Conservation (phyloP, 768 basidiomycete genomes). For the Ramaria sp. region DNA sequence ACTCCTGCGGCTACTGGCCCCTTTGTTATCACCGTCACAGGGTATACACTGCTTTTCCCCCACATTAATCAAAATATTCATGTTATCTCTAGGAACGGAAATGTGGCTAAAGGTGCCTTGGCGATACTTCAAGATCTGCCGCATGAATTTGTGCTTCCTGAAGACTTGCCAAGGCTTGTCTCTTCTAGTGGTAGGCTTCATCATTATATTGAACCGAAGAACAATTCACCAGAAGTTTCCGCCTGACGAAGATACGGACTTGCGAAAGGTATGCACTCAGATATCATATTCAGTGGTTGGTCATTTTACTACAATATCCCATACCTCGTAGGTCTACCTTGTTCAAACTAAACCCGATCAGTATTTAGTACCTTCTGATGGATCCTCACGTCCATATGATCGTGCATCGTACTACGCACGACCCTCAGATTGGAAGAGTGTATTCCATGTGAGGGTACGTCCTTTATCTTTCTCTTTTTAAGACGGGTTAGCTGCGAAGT, state of each 20-base stretch:
- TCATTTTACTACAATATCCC: too few species aligned
- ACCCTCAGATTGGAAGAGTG: slow-evolving; percentile 53
- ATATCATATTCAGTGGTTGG: neutral
- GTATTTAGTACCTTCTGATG: slow-evolving; percentile 55
- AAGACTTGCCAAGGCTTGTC: slow-evolving; percentile 49
- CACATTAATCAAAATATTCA: neutral
- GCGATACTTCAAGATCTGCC: slow-evolving; percentile 66
- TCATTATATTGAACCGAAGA: neutral
- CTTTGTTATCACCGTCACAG: slow-evolving; percentile 72
- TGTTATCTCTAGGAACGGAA: slow-evolving; percentile 46
- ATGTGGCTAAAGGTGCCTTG: slow-evolving; percentile 70
- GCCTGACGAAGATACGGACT: slow-evolving; percentile 34
- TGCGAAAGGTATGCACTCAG: slow-evolving; percentile 36
- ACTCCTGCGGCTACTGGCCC: slow-evolving; percentile 61
- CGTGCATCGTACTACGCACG: slow-evolving; percentile 64
- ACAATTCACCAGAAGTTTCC: neutral
- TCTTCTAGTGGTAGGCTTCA: slow-evolving; percentile 33
- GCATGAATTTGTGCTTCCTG: slow-evolving; percentile 40
- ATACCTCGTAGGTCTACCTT: slow-evolving; percentile 49
- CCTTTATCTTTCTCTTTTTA: neutral
- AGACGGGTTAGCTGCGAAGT: neutral
- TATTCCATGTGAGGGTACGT: slow-evolving; percentile 55
- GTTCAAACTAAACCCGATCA: slow-evolving; percentile 60
- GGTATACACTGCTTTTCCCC: slow-evolving; percentile 34
- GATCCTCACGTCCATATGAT: slow-evolving; percentile 34